Conservation (phyloP, 371 early-diverging fungal species). For the Zychaea mexicana region DNA sequence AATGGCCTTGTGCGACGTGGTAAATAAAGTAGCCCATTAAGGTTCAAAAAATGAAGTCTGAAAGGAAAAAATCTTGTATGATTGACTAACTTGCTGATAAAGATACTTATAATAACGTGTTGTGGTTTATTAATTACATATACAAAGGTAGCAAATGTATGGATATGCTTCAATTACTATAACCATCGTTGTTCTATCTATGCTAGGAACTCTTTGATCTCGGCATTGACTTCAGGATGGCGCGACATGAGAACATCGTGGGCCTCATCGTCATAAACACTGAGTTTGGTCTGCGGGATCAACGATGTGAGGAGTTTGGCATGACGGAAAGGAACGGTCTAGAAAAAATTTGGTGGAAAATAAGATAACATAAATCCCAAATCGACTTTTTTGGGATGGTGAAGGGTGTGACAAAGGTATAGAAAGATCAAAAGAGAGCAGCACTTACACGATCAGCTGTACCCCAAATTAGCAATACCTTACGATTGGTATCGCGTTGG, state of each 20-base stretch:
- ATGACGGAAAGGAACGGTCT: conserved; percentile 42
- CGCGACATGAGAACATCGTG: conserved; percentile 38
- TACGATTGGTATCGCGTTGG: conserved; percentile 12
- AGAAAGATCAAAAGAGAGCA: background rate
- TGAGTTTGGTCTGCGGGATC: conserved; percentile 31
- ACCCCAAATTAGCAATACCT: conserved; percentile 48
- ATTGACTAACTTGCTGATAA: background rate
- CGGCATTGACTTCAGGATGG: background rate
- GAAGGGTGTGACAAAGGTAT: no score
- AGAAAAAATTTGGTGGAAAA: background rate
- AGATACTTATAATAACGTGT: background rate
- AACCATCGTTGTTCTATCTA: no score
- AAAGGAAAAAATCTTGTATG: no score
- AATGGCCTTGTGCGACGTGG: background rate
- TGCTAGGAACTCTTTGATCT: conserved; percentile 12
- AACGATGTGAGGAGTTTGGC: conserved; percentile 14
- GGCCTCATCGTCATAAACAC: conserved; percentile 29
- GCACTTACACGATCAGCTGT: conserved; percentile 41
- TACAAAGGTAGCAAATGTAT: no score
- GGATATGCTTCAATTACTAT: no score
- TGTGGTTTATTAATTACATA: background rate
- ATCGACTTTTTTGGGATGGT: background rate
- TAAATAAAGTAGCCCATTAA: no score
- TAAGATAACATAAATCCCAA: background rate
- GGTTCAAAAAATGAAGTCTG: no score